Conservation (phyloP, 257 asterid genomes). For the Linderniella brevidens region DNA sequence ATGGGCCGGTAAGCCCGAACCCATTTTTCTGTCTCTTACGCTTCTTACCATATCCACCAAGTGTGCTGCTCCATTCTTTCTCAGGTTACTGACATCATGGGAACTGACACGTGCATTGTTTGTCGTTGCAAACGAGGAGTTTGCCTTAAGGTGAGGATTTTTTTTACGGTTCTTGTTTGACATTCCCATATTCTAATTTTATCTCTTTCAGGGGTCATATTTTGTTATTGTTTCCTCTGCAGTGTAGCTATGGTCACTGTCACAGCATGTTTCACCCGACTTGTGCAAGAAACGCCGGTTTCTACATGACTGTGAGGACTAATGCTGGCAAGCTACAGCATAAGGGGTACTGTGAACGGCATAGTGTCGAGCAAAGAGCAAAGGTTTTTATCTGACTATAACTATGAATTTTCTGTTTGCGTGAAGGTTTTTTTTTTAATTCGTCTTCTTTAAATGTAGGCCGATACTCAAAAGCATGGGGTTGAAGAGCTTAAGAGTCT, state of each 20-base stretch:
- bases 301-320: constrained; percentile 58
- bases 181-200: not conserved
- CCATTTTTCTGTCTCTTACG: not conserved
- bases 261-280: constrained; percentile 82
- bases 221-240: constrained; percentile 18
- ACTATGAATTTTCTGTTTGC: not conserved
- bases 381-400: constrained; percentile 35
- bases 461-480: constrained; percentile 62
- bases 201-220: constrained; percentile 9
- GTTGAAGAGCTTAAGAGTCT: constrained; percentile 78
- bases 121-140: constrained; percentile 81
- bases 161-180: constrained; percentile 3
- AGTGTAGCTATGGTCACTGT: constrained; percentile 97
- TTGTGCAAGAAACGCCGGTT: constrained; percentile 95
- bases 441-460: constrained; percentile 23
- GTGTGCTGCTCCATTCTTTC: constrained; percentile 6
- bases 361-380: constrained; percentile 74
- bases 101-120: constrained; percentile 46
- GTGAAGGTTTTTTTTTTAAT: not conserved
- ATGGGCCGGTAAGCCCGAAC: constrained; percentile 45
- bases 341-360: constrained; percentile 92
- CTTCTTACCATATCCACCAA: not conserved
- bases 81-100: constrained; percentile 61
- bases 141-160: constrained; percentile 64
- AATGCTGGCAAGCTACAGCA: constrained; percentile 83